Evolutionary conservation across 805 yeast genomes (phyloP).

Genomic region (Scheffersomyces spartinae): DNA sequence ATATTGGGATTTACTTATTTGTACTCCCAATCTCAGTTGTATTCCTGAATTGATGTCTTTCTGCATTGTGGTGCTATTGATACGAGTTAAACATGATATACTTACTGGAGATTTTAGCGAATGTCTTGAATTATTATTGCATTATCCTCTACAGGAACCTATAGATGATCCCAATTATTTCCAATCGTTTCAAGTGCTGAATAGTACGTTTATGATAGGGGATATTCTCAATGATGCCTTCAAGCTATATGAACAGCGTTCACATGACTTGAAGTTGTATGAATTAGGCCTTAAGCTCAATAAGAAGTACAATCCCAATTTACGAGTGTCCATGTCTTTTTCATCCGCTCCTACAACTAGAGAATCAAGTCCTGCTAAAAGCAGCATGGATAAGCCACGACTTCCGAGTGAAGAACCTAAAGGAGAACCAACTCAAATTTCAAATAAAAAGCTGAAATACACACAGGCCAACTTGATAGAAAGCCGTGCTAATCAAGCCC

Average conservation of each 20-base stretch:
- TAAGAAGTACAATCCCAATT: slow-evolving; percentile 19
- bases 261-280: slow-evolving; percentile 26
- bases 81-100: slow-evolving; percentile 25
- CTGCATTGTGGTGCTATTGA: slow-evolving; percentile 20
- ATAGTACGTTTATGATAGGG: no score
- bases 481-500: no score
- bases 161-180: no score
- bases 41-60: slow-evolving; percentile 18
- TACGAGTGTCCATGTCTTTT: slow-evolving; percentile 15
- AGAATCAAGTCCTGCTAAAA: no score
- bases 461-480: no score
- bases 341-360: no score
- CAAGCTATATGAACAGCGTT: slow-evolving; percentile 13
- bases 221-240: slow-evolving; percentile 18
- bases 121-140: slow-evolving; percentile 26
- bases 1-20: no score
- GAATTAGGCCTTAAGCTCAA: slow-evolving; percentile 26
- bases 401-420: no score
- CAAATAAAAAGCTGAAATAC: no score
- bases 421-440: no score
- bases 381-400: no score
- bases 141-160: slow-evolving; percentile 24
- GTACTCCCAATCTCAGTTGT: slow-evolving; percentile 4
- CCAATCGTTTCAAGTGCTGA: no score
- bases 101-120: slow-evolving; percentile 31